A percentile compares a stretch with the other conserved stretches of the same genome.
Conservation (phyloP, 1,284 basidiomycete genomes). For the Rhodotorula sp. region DNA sequence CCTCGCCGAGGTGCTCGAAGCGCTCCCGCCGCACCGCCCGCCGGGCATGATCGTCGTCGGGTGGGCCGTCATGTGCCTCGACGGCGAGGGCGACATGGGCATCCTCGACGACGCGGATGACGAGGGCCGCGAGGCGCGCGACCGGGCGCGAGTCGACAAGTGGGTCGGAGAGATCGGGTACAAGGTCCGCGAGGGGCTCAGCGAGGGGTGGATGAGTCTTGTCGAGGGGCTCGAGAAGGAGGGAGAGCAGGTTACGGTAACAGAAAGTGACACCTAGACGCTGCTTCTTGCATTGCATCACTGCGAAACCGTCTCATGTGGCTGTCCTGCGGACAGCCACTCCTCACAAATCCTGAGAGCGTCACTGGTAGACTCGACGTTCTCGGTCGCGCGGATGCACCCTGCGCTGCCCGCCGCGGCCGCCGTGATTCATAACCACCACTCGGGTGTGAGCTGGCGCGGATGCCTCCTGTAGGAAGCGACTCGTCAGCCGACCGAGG, state of each 20-base stretch:
- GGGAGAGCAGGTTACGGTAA: neutral
- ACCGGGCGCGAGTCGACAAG: constrained; percentile 58
- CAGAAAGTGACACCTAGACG: no score
- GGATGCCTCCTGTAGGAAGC: no score
- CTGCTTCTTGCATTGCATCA: no score
- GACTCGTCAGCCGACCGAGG: no score
- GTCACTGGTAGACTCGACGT: no score
- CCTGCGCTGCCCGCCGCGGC: no score
- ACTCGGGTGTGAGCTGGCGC: no score
- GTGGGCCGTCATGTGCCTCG: constrained; percentile 67
- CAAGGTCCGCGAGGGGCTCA: constrained; percentile 56
- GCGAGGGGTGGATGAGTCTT: constrained; percentile 47
- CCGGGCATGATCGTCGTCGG: constrained; percentile 96
- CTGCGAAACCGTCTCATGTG: no score
- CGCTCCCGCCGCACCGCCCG: constrained; percentile 79
- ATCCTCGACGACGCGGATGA: constrained; percentile 55
- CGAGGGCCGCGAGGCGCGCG: constrained; percentile 48
- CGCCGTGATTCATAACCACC: no score
- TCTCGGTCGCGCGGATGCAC: no score
- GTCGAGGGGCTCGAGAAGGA: constrained; percentile 1
- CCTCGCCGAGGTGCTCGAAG: constrained; percentile 71
- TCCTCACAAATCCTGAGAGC: no score
- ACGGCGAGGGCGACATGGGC: constrained; percentile 57
- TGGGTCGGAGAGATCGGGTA: constrained; percentile 64
- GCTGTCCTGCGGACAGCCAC: no score